These are phyloP conservation scores for Pleodorina starrii DNA, from an alignment of 139 green algal genomes.

Conservation along the genomic window DNA sequence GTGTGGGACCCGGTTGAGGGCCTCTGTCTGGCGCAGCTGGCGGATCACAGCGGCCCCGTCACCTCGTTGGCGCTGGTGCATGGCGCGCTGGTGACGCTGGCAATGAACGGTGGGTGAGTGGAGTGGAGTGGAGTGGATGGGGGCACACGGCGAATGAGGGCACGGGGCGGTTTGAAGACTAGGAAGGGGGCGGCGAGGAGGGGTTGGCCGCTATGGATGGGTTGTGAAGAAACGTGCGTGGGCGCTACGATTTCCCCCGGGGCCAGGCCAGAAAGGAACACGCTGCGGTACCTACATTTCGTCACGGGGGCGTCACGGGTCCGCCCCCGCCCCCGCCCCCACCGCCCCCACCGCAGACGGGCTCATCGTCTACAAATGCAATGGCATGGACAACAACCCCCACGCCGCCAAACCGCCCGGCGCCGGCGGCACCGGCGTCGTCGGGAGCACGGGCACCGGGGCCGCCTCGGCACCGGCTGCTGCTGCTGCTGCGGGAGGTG, in stretches of 20 bases:
- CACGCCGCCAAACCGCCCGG: background rate
- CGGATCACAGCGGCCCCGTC: constrained; percentile 32
- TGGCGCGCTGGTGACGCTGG: constrained; percentile 32
- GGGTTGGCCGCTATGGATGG: background rate
- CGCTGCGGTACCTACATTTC: too few species aligned
- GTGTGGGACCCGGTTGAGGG: constrained; percentile 32
- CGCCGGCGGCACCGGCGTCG: background rate
- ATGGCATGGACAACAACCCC: background rate
- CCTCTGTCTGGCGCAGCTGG: background rate
- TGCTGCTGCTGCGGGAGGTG: background rate
- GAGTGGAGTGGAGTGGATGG: background rate
- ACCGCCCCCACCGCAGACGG: constrained; percentile 26
- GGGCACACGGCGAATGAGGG: background rate
- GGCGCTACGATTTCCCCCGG: too few species aligned
- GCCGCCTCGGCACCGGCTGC: background rate
- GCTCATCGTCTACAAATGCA: constrained; percentile 40
- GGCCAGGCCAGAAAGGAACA: too few species aligned
- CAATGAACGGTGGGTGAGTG: constrained; percentile 23
- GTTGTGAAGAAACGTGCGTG: background rate
- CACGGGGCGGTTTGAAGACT: background rate
- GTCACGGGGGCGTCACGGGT: too few species aligned
- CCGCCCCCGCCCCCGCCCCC: too few species aligned
- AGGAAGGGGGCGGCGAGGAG: too few species aligned
- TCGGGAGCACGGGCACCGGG: background rate
- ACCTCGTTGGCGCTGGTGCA: constrained; percentile 11